These are phyloP conservation scores for Tetrahymena malaccensis DNA, from an alignment of 73 alveolate genomes.

Conservation along the genomic window DNA sequence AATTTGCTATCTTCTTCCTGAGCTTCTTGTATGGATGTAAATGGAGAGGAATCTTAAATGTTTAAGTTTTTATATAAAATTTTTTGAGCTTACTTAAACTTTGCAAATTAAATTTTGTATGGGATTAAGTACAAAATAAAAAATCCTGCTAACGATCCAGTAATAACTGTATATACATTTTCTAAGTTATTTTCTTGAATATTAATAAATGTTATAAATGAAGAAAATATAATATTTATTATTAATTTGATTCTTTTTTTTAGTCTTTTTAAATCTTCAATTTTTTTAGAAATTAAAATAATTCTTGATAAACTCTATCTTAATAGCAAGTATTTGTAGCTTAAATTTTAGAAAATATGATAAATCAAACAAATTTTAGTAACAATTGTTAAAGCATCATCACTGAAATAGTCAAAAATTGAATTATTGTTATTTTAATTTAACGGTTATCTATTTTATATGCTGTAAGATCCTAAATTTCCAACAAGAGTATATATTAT, in stretches of 20 bases:
- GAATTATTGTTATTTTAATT: too few relatives aligned
- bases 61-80: not conserved
- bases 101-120: not conserved
- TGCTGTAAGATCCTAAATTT: not conserved
- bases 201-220: too few relatives aligned
- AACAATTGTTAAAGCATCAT: not conserved
- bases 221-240: not conserved
- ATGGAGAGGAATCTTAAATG: not conserved
- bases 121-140: not conserved
- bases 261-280: not conserved
- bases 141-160: not conserved
- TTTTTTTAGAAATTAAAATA: not conserved
- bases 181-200: not conserved
- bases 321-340: not conserved
- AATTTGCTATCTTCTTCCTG: not conserved
- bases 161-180: not conserved
- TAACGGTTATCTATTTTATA: not conserved
- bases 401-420: not conserved
- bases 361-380: too few relatives aligned
- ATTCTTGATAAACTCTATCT: too few relatives aligned
- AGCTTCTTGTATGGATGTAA: not conserved
- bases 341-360: not conserved
- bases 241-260: not conserved
- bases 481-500: not conserved
- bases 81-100: too few relatives aligned